A percentile compares a stretch with the other conserved stretches of the same genome.
These are phyloP conservation scores for Populus simonii DNA, from an alignment of 345 rosid genomes.

Conservation along the genomic window DNA sequence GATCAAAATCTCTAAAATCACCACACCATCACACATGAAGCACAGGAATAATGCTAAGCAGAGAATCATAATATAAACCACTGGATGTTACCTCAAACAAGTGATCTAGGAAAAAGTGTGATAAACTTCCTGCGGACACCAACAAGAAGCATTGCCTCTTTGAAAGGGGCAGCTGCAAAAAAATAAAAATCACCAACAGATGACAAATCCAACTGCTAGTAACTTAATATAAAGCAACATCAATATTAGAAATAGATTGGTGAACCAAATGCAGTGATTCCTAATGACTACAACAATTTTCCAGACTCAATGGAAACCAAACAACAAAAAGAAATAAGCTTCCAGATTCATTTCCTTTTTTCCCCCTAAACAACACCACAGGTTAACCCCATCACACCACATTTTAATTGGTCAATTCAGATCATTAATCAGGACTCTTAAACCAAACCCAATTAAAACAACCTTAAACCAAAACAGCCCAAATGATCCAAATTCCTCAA, in stretches of 20 bases:
- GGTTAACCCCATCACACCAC: neutral
- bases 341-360: too few species aligned
- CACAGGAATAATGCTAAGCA: too few species aligned
- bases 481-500: neutral
- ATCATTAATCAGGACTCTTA: neutral
- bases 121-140: conserved; percentile 54
- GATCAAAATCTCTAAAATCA: neutral
- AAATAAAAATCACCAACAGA: neutral
- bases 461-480: neutral
- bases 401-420: neutral
- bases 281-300: too few species aligned
- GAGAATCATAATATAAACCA: neutral
- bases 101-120: conserved; percentile 71
- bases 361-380: neutral
- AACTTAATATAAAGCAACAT: neutral
- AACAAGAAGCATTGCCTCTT: conserved; percentile 52
- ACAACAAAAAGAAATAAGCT: too few species aligned
- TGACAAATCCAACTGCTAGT: neutral
- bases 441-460: neutral
- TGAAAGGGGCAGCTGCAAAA: conserved; percentile 48
- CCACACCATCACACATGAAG: neutral
- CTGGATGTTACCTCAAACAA: conserved; percentile 53
- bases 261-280: too few species aligned
- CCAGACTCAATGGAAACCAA: too few species aligned
- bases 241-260: too few species aligned